Base-by-base conservation (phyloP, 2,329 filamentous ascomycete species). In the Trichophyton rubrum region DNA sequence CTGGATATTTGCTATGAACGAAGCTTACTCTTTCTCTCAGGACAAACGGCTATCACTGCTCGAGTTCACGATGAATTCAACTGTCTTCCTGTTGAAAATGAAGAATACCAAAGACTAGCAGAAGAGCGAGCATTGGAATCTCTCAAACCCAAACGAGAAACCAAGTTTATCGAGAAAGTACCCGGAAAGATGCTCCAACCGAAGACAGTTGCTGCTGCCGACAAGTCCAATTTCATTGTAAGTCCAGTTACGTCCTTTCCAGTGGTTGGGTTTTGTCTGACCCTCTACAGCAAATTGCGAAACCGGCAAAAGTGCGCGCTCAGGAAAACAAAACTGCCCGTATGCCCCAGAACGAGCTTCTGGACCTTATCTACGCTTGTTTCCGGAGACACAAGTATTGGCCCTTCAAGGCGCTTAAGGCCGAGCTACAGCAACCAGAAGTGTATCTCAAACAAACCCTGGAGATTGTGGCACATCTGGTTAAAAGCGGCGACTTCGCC, bases 341-440 rank as follows among this genome's bases (percentile, higher is more conserved):
- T 75, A 91, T 97, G 75, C 86, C 90, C 51, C 85, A 91, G 73
- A 87, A 90, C 78, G 87, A 93, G 68, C 84, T 99, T 64, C 77
- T 95, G 75, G 91, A 96, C 75, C 82, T 84, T 65, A 85, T 99
- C 63, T 90, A 92, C 78, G 77, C 82, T 56, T 87, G 86, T 70
- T 99, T 96, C 83, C 83, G 86, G 61, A 79, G 87, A 68, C 95
- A 88, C 79, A 85, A 86, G 67, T 97, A 93, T 74, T 99, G 92
- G 91, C 85, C 88, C n/a, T 88, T 97, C 80, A 91, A 89, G 70
- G 84, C 87, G 3, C 82, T 99, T 66, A 89, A 90, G 64, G 80
- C 84, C 58, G 78, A 82, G 63, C 82, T 95, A 43, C 83, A 86
- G 62, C 93, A 99, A 75, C 93, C 93, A 1, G 93, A 97, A 71